phyloP scores from a whole-genome alignment of 176 grass and related monocot species.

The Eleusine coracana region DNA sequence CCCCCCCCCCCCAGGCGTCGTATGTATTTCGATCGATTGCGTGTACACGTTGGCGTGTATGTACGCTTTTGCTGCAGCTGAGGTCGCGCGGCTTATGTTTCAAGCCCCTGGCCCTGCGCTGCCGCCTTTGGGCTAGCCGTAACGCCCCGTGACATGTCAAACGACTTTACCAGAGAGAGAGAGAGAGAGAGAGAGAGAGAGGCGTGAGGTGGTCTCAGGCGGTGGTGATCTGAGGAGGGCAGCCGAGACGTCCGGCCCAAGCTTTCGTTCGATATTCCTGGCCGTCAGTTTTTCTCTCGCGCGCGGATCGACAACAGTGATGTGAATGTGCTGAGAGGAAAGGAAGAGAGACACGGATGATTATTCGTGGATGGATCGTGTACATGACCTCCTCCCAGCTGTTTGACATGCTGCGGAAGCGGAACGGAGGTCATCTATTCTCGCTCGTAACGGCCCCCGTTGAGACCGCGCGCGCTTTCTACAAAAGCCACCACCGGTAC shows the following conservation, averaged over 20 bases:
- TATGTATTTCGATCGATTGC: not conserved
- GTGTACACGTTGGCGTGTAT: not conserved
- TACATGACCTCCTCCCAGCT: constrained; percentile 4
- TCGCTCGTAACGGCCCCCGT: constrained; percentile 46
- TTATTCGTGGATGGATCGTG: too few relatives aligned
- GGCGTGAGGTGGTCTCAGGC: too few relatives aligned
- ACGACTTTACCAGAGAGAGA: not conserved
- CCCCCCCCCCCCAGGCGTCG: too few relatives aligned
- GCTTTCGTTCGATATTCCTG: not conserved
- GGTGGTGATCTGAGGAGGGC: too few relatives aligned
- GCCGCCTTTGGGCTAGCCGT: not conserved
- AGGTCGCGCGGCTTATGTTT: not conserved
- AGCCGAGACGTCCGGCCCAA: constrained; percentile 8
- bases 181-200: too few relatives aligned
- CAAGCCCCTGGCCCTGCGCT: not conserved
- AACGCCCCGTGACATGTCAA: constrained; percentile 49
- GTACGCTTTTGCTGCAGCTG: too few relatives aligned
- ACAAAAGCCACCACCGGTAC: not conserved
- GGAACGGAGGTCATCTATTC: not conserved
- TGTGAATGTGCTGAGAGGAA: too few relatives aligned
- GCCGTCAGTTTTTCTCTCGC: not conserved
- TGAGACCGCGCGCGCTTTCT: not conserved
- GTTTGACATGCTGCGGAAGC: constrained; percentile 9
- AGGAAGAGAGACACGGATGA: not conserved
- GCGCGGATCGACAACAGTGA: not conserved